phyloP scores from a whole-genome alignment of 2,329 filamentous ascomycete species.

The Mycocentrospora acerina region DNA sequence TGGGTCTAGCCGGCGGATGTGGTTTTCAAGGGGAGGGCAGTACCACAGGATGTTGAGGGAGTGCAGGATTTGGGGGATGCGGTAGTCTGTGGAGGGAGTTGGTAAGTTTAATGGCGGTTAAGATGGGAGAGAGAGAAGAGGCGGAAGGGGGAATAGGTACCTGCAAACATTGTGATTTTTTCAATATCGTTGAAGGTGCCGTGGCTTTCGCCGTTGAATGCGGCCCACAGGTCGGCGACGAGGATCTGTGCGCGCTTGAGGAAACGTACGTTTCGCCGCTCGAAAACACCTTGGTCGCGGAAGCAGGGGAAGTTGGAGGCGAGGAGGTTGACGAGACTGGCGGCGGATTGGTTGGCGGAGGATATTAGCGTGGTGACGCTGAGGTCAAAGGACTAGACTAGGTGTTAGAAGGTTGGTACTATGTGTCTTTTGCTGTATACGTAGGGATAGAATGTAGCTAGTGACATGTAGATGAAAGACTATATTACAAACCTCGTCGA shows the following conservation, averaged over 20 bases:
- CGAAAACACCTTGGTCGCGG: constrained; percentile 75
- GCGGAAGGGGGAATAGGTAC: constrained; percentile 36
- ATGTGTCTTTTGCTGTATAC: too few relatives aligned
- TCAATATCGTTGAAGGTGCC: constrained; percentile 88
- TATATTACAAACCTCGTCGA: constrained; percentile 65
- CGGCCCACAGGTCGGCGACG: constrained; percentile 95
- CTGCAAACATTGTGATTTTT: constrained; percentile 95
- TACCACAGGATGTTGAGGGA: constrained; percentile 80
- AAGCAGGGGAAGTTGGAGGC: constrained; percentile 83
- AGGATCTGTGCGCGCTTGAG: constrained; percentile 96
- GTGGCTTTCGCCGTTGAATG: constrained; percentile 78
- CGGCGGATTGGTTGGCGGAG: constrained; percentile 76
- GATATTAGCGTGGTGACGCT: constrained; percentile 73
- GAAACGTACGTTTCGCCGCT: constrained; percentile 74
- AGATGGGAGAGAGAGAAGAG: too few relatives aligned
- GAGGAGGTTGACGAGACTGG: constrained; percentile 80
- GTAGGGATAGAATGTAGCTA: too few relatives aligned
- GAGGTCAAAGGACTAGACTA: constrained; percentile 68
- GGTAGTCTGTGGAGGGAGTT: too few relatives aligned
- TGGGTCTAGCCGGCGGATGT: constrained; percentile 64
- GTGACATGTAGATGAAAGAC: too few relatives aligned
- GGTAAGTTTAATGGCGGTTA: not conserved
- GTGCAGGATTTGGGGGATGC: constrained; percentile 90
- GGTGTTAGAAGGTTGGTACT: constrained; percentile 11
- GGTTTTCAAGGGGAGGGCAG: constrained; percentile 73